These are phyloP conservation scores for Candida germanica DNA, from an alignment of 805 yeast genomes.

Conservation along the genomic window DNA sequence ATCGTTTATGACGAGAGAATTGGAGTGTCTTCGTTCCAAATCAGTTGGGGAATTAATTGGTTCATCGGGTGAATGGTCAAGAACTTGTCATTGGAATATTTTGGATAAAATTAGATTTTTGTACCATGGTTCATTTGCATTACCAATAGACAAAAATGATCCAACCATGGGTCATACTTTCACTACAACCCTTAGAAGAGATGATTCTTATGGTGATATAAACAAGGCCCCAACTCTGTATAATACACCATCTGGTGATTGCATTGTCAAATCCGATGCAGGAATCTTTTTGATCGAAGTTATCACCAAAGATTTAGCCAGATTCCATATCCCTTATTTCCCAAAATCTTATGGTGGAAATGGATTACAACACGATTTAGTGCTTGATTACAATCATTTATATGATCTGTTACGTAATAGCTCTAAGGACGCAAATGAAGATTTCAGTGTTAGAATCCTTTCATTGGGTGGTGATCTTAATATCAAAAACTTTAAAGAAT, in stretches of 20 bases:
- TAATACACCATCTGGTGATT: constrained; percentile 19
- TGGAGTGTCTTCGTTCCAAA: constrained; percentile 50
- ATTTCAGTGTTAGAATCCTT: constrained; percentile 52
- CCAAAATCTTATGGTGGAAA: constrained; percentile 56
- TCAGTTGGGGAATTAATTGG: constrained; percentile 40
- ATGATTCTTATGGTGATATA: constrained; percentile 14
- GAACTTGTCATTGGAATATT: constrained; percentile 86
- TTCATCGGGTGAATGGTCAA: constrained; percentile 41
- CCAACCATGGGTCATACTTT: constrained; percentile 31
- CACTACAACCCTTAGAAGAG: constrained; percentile 26
- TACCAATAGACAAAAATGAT: constrained; percentile 53
- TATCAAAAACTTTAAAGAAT: constrained; percentile 47
- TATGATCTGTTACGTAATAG: constrained; percentile 25
- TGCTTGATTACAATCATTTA: constrained; percentile 44
- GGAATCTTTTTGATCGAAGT: constrained; percentile 79
- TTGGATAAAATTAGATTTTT: constrained; percentile 74
- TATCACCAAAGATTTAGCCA: constrained; percentile 53
- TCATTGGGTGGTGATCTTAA: constrained; percentile 61
- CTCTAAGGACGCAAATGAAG: constrained; percentile 21
- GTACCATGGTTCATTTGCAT: constrained; percentile 74
- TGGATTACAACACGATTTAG: constrained; percentile 56
- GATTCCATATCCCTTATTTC: constrained; percentile 57
- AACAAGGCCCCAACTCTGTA: constrained; percentile 22
- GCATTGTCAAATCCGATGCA: constrained; percentile 46
- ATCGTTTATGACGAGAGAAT: constrained; percentile 73